Evolutionary conservation across 495 filamentous ascomycete species (phyloP).

Genomic region (Neurospora tetraspora): DNA sequence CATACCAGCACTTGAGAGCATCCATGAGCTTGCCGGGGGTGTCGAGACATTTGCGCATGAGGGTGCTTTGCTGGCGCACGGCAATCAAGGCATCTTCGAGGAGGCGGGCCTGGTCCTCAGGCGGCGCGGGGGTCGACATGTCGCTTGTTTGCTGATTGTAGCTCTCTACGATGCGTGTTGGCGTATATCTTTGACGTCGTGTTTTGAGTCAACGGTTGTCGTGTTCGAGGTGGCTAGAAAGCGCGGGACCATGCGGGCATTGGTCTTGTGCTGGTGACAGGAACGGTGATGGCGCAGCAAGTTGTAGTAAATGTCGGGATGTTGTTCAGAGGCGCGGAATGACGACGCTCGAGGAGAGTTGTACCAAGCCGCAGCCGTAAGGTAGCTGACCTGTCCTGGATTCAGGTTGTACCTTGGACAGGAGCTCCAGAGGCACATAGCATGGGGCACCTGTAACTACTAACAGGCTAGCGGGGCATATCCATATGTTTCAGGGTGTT

Average conservation of each 20-base stretch:
- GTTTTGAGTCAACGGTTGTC: not conserved
- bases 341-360: not conserved
- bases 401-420: not conserved
- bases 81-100: constrained; percentile 94
- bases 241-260: not conserved
- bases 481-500: not conserved
- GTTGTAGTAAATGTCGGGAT: not conserved
- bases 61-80: constrained; percentile 86
- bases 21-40: constrained; percentile 99
- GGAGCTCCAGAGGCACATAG: not conserved
- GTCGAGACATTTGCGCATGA: constrained; percentile 97
- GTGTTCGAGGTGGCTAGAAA: not conserved
- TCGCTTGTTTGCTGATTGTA: constrained; percentile 1
- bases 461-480: not conserved
- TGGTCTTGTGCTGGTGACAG: not conserved
- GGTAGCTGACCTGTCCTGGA: not conserved
- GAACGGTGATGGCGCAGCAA: not conserved
- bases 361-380: not conserved
- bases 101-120: constrained; percentile 87
- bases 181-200: not conserved
- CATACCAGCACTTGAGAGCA: constrained; percentile 96
- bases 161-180: not conserved
- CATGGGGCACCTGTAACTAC: not conserved
- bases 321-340: not conserved
- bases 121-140: constrained; percentile 54